These are phyloP conservation scores for Myxozyma melibiosi DNA, from an alignment of 805 yeast genomes.

Conservation along the genomic window DNA sequence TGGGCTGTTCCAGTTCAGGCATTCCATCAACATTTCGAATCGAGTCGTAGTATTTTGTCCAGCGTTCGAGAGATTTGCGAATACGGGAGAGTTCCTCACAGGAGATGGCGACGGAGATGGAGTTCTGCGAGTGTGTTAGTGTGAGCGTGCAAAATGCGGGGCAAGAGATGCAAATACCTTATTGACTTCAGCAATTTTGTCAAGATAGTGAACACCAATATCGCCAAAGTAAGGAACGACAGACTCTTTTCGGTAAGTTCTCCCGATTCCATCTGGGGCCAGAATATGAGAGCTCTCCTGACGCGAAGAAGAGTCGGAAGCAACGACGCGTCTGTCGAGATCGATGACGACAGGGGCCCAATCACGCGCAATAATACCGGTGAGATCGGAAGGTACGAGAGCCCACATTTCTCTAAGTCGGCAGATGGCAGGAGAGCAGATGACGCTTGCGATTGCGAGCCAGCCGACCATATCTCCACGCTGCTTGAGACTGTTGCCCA, in stretches of 20 bases:
- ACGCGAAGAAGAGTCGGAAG: conserved; percentile 53
- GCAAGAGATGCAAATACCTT: conserved; percentile 13
- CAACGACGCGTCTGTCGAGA: conserved; percentile 71
- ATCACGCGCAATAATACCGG: conserved; percentile 67
- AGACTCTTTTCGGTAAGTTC: conserved; percentile 67
- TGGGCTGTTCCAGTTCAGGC: conserved; percentile 32
- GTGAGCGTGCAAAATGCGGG: background rate
- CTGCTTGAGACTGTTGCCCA: conserved; percentile 75
- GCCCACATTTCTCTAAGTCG: conserved; percentile 78
- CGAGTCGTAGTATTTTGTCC: conserved; percentile 51
- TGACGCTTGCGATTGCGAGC: conserved; percentile 82
- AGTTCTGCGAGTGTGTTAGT: background rate
- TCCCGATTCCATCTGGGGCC: conserved; percentile 87
- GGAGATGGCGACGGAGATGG: conserved; percentile 54
- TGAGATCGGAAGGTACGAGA: conserved; percentile 58
- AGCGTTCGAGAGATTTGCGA: conserved; percentile 71
- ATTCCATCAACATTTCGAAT: conserved; percentile 4
- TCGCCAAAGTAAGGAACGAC: conserved; percentile 93
- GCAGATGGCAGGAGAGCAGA: conserved; percentile 80
- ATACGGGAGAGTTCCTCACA: conserved; percentile 69
- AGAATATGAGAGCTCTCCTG: conserved; percentile 69
- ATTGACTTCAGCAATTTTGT: conserved; percentile 32
- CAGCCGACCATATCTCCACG: conserved; percentile 93
- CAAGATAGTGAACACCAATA: conserved; percentile 55
- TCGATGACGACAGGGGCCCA: conserved; percentile 96